Evolutionary conservation across 768 basidiomycete species (phyloP), one percentile per base, ranked within the genome.

Genomic region (Tricholoma hemisulphureum): DNA sequence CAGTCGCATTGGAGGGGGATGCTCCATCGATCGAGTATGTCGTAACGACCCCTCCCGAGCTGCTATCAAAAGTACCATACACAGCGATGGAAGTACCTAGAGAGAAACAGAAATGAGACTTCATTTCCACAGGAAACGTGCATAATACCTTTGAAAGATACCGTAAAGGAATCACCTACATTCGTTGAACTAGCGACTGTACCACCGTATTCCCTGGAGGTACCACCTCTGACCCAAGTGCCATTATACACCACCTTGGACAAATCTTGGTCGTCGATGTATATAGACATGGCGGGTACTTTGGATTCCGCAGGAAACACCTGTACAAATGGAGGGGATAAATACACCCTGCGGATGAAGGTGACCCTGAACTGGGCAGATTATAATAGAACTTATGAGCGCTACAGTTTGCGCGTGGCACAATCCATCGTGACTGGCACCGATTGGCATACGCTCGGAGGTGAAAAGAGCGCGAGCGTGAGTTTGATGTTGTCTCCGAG

Each of bases 211-310:
- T 77, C 73, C 0, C 45, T 8, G 1, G 61, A 1, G 5, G 63
- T 57, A 0, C 75, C 76, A 2, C 75, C 73, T 10, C n/a, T 35
- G 7, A 56, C 35, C 76, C 76, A 77, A 7, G 53, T 65, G 2
- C 75, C 76, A 29, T 61, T 71, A 52, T 71, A 72, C 7, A 48
- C 57, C 7, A 77, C 71, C 21, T 62, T 66, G n/a, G 68, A 53
- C 18, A 59, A 48, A 51, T 75, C 73, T 48, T 62, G 67, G 63
- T 77, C 75, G 62, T 77, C 75, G 51, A 77, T 71, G 34, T 63
- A 62, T 14, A 58, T 68, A 13, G 62, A 56, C 66, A 68, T 68
- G 51, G 23, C 35, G 28, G 29, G 29, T 4, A 24, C 31, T 18
- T 26, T 9, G 46, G 18, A n/a, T 29, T 18, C 26, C 3, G 26